Evolutionary conservation across 2,329 filamentous ascomycete genomes (phyloP).

Genomic region (Hymenoscyphus occultus): DNA sequence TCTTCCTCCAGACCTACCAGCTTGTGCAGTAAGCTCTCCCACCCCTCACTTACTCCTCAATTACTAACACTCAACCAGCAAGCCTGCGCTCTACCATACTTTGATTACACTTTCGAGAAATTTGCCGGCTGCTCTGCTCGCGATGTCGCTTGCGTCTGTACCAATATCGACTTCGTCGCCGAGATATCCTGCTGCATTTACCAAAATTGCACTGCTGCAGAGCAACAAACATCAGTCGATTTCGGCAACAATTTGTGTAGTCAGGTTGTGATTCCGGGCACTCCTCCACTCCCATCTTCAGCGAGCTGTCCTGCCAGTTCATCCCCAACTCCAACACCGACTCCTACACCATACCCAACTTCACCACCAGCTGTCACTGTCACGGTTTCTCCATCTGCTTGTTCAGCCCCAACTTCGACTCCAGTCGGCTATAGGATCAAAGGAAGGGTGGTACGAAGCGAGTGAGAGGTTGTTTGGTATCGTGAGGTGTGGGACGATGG

Average conservation of each 20-base stretch:
- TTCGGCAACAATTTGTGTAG: slow-evolving; percentile 13
- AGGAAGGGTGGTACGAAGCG: background rate
- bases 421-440: background rate
- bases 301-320: slow-evolving; percentile 6
- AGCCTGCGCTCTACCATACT: slow-evolving; percentile 12
- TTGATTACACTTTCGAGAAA: slow-evolving; percentile 2
- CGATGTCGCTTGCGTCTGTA: slow-evolving; percentile 14
- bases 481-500: background rate
- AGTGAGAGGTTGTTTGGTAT: background rate
- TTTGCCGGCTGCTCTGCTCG: slow-evolving; percentile 10
- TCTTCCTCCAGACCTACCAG: slow-evolving; percentile 12
- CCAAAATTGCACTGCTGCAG: slow-evolving; percentile 4
- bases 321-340: background rate
- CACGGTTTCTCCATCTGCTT: background rate
- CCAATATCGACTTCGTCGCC: slow-evolving; percentile 7
- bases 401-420: background rate
- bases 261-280: slow-evolving; percentile 11
- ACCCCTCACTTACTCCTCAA: background rate
- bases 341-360: background rate
- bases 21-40: slow-evolving; percentile 11
- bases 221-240: slow-evolving; percentile 6
- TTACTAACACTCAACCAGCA: slow-evolving; percentile 7
- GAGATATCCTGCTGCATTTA: slow-evolving; percentile 14
- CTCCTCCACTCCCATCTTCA: slow-evolving; percentile 8
- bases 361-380: background rate